Conservation (phyloP, 2,329 filamentous ascomycete genomes). For the Hymenoscyphus albidus region DNA sequence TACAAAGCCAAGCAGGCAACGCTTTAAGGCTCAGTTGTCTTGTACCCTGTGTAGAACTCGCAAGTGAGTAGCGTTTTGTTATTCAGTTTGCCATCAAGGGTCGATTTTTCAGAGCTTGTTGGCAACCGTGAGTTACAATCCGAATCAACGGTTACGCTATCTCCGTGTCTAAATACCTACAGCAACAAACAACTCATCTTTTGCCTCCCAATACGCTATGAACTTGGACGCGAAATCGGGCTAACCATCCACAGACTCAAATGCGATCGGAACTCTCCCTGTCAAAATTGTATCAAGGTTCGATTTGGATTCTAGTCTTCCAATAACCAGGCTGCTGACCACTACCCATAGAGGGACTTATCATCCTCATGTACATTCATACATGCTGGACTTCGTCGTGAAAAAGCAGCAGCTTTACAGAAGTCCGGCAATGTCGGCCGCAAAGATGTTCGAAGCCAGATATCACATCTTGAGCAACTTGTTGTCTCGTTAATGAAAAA, state of each 20-base stretch:
- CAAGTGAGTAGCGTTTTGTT: slow-evolving; percentile 22
- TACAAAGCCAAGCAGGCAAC: slow-evolving; percentile 12
- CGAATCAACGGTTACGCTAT: not conserved
- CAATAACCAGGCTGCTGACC: not conserved
- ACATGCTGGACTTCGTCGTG: slow-evolving; percentile 40
- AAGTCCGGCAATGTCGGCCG: slow-evolving; percentile 11
- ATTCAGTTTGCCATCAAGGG: not conserved
- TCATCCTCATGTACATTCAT: slow-evolving; percentile 47
- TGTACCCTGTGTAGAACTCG: slow-evolving; percentile 29
- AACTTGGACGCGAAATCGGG: not conserved
- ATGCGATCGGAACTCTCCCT: slow-evolving; percentile 51
- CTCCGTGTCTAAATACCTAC: not conserved
- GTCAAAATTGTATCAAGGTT: slow-evolving; percentile 47
- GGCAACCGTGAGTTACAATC: not conserved
- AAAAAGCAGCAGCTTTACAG: slow-evolving; percentile 15
- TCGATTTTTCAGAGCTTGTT: not conserved
- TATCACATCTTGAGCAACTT: slow-evolving; percentile 53
- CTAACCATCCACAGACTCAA: slow-evolving; percentile 35
- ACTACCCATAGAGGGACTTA: slow-evolving; percentile 37
- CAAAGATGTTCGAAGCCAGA: slow-evolving; percentile 50
- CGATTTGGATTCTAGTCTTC: not conserved
- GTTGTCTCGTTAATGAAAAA: slow-evolving; percentile 48
- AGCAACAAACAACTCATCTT: not conserved
- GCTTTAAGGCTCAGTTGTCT: slow-evolving; percentile 29
- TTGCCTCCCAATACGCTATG: not conserved